Percentiles rank a stretch among this genome's conserved stretches.
Evolutionary conservation across 257 asterid genomes (phyloP).

Genomic region (Thymus quinquecostatus): DNA sequence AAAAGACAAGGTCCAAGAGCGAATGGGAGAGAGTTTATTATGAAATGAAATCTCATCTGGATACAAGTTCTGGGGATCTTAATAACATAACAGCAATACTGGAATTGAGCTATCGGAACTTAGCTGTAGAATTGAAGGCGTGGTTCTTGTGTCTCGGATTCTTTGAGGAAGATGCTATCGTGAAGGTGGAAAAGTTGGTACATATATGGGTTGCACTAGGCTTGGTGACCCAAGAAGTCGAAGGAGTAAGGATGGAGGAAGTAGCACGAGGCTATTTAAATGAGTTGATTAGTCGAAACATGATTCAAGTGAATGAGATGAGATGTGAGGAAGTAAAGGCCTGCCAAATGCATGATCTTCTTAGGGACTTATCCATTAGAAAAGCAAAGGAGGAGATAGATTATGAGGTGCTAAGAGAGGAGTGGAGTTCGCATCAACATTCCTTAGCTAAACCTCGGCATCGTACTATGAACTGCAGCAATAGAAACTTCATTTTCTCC

Average conservation of each 20-base stretch:
- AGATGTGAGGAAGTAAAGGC: neutral
- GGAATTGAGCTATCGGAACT: conserved; percentile 30
- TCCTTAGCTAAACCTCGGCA: conserved; percentile 1
- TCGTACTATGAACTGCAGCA: neutral
- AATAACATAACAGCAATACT: neutral
- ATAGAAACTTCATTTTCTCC: neutral
- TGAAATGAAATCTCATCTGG: neutral
- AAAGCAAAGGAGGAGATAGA: conserved; percentile 34
- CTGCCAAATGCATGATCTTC: conserved; percentile 32
- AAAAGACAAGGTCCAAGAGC: neutral
- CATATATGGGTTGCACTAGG: neutral
- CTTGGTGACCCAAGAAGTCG: neutral
- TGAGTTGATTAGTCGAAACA: conserved; percentile 32
- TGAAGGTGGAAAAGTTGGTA: neutral
- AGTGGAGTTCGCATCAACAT: neutral
- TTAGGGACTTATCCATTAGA: conserved; percentile 25
- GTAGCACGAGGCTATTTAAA: conserved; percentile 21
- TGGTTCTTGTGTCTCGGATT: conserved; percentile 22
- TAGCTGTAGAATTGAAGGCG: conserved; percentile 31
- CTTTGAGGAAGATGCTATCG: neutral
- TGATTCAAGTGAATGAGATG: conserved; percentile 25
- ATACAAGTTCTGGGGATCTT: neutral
- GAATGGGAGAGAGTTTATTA: conserved; percentile 35
- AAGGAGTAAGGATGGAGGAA: neutral
- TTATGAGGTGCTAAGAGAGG: neutral